phyloP scores from a whole-genome alignment of 2,329 filamentous ascomycete genomes.

The Curvularia lunata region DNA sequence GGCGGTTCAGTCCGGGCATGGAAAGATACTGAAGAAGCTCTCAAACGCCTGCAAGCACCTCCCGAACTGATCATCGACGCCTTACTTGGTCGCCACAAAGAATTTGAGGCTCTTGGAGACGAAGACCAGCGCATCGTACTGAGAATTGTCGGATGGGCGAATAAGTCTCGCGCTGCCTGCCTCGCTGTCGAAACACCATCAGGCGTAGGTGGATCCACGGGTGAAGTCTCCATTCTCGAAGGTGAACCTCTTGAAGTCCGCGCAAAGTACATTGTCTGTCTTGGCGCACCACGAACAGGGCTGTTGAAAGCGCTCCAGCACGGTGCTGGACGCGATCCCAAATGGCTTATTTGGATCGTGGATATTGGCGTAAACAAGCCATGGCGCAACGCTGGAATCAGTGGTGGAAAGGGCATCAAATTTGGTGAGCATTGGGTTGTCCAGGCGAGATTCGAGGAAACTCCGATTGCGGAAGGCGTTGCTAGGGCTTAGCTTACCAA shows the following conservation, averaged over 20 bases:
- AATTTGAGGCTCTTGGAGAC: slow-evolving; percentile 85
- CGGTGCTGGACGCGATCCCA: slow-evolving; percentile 57
- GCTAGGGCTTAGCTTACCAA: slow-evolving; percentile 5
- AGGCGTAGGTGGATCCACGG: slow-evolving; percentile 79
- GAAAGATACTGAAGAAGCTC: slow-evolving; percentile 62
- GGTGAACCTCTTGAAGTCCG: slow-evolving; percentile 80
- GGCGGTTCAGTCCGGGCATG: slow-evolving; percentile 74
- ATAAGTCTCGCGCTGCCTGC: slow-evolving; percentile 81
- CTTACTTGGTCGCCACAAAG: slow-evolving; percentile 81
- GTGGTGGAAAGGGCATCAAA: slow-evolving; percentile 81
- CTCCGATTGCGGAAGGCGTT: slow-evolving; percentile 3
- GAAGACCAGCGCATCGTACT: slow-evolving; percentile 84
- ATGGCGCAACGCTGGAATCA: slow-evolving; percentile 83
- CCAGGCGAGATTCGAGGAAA: slow-evolving; percentile 61
- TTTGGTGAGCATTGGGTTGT: slow-evolving; percentile 89
- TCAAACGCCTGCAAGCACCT: slow-evolving; percentile 64
- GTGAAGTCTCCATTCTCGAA: slow-evolving; percentile 66
- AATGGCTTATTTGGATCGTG: slow-evolving; percentile 82
- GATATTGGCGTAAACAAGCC: slow-evolving; percentile 87
- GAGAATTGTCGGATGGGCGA: slow-evolving; percentile 92
- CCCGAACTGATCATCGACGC: slow-evolving; percentile 88
- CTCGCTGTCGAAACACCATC: slow-evolving; percentile 91
- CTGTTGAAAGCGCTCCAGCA: slow-evolving; percentile 76
- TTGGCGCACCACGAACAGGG: slow-evolving; percentile 86
- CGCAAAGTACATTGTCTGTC: slow-evolving; percentile 80